Conservation (phyloP, 176 grass and related monocot genomes). For the Avena insularis region DNA sequence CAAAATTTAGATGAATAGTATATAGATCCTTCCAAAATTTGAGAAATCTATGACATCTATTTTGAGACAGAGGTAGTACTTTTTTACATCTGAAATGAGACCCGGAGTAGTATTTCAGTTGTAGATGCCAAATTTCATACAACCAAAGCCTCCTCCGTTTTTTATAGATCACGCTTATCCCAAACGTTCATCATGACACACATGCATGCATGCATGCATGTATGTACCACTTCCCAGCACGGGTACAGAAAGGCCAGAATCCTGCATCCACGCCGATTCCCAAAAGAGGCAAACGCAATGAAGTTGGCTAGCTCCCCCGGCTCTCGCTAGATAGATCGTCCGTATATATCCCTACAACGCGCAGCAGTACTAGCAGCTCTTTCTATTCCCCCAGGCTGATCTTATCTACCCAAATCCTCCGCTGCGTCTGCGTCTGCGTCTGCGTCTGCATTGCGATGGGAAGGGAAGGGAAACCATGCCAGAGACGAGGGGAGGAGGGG, state of each 20-base stretch:
- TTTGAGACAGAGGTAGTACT: too few species aligned
- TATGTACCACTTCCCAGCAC: background rate
- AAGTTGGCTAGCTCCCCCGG: background rate
- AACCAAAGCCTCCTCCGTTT: background rate
- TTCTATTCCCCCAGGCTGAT: constrained; percentile 13
- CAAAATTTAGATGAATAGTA: too few species aligned
- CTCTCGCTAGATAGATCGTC: background rate
- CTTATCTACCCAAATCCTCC: constrained; percentile 24
- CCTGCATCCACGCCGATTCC: constrained; percentile 28
- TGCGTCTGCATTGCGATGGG: background rate
- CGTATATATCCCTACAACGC: background rate
- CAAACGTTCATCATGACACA: constrained; percentile 25
- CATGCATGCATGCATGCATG: background rate
- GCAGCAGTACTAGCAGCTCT: background rate
- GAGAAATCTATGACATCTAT: too few species aligned
- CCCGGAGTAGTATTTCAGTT: background rate
- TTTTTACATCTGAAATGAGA: background rate
- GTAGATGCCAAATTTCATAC: background rate
- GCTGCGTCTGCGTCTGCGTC: background rate
- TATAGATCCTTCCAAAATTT: too few species aligned
- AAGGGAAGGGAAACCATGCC: background rate
- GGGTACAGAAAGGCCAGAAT: background rate
- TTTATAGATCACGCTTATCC: background rate
- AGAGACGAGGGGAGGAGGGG: background rate
- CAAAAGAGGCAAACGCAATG: constrained; percentile 41